Evolutionary conservation across 1,284 basidiomycete genomes (phyloP).

Genomic region (Trametes sp.): DNA sequence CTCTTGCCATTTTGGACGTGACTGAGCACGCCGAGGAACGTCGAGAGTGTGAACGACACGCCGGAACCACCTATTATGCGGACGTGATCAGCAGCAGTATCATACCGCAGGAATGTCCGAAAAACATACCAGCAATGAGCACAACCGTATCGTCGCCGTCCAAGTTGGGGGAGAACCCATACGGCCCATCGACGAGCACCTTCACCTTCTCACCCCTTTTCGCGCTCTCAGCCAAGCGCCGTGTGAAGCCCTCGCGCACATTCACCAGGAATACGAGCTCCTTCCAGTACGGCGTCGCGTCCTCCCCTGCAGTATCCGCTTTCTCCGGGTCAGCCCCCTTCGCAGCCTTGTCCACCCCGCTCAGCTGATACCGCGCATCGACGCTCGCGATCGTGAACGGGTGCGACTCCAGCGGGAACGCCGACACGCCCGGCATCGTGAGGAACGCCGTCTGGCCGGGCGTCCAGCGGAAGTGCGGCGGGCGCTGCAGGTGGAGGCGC

Average conservation of each 20-base stretch:
- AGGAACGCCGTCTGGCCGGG: conserved; percentile 63
- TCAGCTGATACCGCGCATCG: conserved; percentile 38
- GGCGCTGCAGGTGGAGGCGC: conserved; percentile 54
- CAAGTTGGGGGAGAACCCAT: conserved; percentile 55
- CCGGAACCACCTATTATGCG: conserved; percentile 56
- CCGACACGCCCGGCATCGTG: conserved; percentile 52
- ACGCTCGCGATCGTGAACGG: conserved; percentile 63
- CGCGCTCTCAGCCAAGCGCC: conserved; percentile 47
- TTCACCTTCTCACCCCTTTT: conserved; percentile 42
- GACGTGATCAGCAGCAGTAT: not conserved
- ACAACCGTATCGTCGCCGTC: conserved; percentile 52
- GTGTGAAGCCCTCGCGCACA: conserved; percentile 58
- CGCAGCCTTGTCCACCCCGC: not conserved
- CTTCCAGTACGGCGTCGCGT: conserved; percentile 39
- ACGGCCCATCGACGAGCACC: conserved; percentile 62
- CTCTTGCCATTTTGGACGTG: conserved; percentile 38
- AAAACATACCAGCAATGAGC: conserved; percentile 55
- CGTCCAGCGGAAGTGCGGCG: conserved; percentile 49
- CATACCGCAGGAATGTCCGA: too few species aligned
- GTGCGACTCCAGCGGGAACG: conserved; percentile 55
- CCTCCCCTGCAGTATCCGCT: conserved; percentile 5
- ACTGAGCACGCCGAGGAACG: conserved; percentile 52
- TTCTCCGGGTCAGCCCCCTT: conserved; percentile 10
- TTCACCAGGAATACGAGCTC: conserved; percentile 61
- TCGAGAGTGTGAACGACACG: conserved; percentile 57